Base-by-base conservation (phyloP, 768 basidiomycete species). In the Naganishia antarctica region DNA sequence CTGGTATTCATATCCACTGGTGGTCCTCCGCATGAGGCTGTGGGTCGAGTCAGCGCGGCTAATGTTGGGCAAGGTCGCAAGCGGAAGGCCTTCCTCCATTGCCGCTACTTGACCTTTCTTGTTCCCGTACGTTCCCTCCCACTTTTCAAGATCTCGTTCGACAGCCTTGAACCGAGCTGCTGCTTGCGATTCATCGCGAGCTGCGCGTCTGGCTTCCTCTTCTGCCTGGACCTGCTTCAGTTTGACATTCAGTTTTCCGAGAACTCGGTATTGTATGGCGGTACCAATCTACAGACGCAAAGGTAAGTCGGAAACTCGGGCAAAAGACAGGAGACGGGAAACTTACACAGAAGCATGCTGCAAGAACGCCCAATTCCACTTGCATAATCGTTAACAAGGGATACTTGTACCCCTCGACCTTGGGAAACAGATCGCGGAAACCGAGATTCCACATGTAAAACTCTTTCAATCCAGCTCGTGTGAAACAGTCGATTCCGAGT, bases 361-460 rank as follows among this genome's bases (percentile, higher is more conserved):
- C 89, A 64, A 91, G 84, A 69, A 96, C 83, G 29, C 91, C 93
- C 31, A 97, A 82, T 73, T 96, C 93, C 64, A 97, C 91, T 74
- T 89, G 83, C 90, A 93, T 94, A 8, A 86, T 86, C 73, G 92
- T 91, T 4, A 88, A 83, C 59, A 93, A 85, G 31, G 91, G 90
- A 73, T 89, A 93, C 57, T 83, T 81, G 70, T 85, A 82, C 59
- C 80, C 78, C 23, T 81, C 79, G 69, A 86, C 91, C 70, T 88
- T 89, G 11, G 88, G 85, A 77, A 92, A 97, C 29, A 97, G 78
- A 4, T 80, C 71, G 1, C 80, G 82, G 79, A 92, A 96, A 43
- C 94, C 94, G 58, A 98, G 80, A 75, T 96, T 98, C 86, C 89
- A 96, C 57, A 96, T 81, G 78, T 96, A 97, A 79, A 96, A 96